Evolutionary conservation across 257 asterid species (phyloP).

Genomic region (Cynanchum wilfordii): DNA sequence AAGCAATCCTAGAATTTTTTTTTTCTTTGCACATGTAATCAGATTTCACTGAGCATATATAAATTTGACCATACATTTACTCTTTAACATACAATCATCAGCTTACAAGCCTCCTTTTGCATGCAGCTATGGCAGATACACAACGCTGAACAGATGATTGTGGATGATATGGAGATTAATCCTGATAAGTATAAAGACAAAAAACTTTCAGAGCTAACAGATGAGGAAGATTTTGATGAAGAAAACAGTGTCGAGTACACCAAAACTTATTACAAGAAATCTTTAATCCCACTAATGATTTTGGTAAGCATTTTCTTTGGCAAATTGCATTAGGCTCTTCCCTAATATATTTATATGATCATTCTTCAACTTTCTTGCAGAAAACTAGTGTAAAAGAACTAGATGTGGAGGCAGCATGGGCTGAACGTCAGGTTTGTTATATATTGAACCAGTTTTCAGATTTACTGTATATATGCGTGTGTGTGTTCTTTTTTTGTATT

Average conservation of each 20-base stretch:
- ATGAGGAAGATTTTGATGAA: constrained; percentile 71
- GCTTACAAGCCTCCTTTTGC: constrained; percentile 1
- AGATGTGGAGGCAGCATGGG: constrained; percentile 80
- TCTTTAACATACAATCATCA: not conserved
- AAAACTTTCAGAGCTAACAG: constrained; percentile 57
- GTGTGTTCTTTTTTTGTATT: too few relatives aligned
- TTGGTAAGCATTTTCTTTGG: constrained; percentile 41
- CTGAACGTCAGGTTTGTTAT: constrained; percentile 88
- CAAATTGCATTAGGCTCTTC: constrained; percentile 5
- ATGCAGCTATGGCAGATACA: constrained; percentile 86
- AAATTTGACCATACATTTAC: not conserved
- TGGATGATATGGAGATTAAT: constrained; percentile 81
- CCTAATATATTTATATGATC: constrained; percentile 24
- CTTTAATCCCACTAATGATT: constrained; percentile 51
- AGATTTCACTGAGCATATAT: not conserved
- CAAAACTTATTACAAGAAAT: constrained; percentile 66
- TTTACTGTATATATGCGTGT: not conserved
- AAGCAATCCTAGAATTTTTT: not conserved
- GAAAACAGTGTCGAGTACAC: constrained; percentile 57
- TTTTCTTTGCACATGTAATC: not conserved
- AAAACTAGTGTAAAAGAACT: constrained; percentile 79
- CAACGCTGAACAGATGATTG: constrained; percentile 92
- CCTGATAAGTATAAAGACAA: constrained; percentile 68
- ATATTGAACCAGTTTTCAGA: not conserved
- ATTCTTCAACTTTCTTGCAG: constrained; percentile 37